Evolutionary conservation across 1,284 basidiomycete genomes (phyloP).

Genomic region (Chalciporus sp.): DNA sequence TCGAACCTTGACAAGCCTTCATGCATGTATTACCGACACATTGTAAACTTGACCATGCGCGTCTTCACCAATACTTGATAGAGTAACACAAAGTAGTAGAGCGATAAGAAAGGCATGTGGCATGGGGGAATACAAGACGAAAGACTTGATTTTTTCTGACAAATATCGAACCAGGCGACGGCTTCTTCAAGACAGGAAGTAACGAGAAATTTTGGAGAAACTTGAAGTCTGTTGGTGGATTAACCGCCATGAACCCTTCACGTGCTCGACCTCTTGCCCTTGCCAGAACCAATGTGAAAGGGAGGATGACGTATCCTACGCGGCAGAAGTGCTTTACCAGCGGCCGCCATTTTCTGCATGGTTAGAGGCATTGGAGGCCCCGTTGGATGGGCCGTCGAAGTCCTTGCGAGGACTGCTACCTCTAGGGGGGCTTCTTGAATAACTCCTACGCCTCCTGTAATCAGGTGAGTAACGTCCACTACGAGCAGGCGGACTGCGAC

Average conservation of each 20-base stretch:
- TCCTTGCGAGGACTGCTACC: constrained; percentile 73
- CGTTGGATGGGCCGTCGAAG: constrained; percentile 43
- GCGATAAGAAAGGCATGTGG: constrained; percentile 39
- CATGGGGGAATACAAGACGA: constrained; percentile 39
- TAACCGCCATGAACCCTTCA: constrained; percentile 40
- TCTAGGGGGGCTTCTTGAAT: constrained; percentile 76
- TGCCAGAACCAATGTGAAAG: constrained; percentile 30
- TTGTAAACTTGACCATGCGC: constrained; percentile 40
- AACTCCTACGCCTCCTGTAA: constrained; percentile 71
- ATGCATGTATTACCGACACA: constrained; percentile 39
- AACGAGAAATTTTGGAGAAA: constrained; percentile 40
- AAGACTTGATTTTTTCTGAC: constrained; percentile 48
- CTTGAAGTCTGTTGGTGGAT: constrained; percentile 32
- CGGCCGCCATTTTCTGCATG: constrained; percentile 41
- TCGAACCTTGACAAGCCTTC: constrained; percentile 33
- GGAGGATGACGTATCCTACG: constrained; percentile 21
- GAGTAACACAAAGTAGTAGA: constrained; percentile 43
- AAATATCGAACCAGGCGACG: constrained; percentile 38
- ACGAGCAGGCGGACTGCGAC: constrained; percentile 68
- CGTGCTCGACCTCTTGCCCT: constrained; percentile 33
- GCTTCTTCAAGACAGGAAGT: constrained; percentile 39
- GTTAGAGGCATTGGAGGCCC: constrained; percentile 35
- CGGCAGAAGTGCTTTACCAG: constrained; percentile 43
- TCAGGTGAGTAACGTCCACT: constrained; percentile 73
- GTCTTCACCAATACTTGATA: constrained; percentile 44